These are phyloP conservation scores for Acer campestre DNA, from an alignment of 345 rosid genomes.

Conservation along the genomic window DNA sequence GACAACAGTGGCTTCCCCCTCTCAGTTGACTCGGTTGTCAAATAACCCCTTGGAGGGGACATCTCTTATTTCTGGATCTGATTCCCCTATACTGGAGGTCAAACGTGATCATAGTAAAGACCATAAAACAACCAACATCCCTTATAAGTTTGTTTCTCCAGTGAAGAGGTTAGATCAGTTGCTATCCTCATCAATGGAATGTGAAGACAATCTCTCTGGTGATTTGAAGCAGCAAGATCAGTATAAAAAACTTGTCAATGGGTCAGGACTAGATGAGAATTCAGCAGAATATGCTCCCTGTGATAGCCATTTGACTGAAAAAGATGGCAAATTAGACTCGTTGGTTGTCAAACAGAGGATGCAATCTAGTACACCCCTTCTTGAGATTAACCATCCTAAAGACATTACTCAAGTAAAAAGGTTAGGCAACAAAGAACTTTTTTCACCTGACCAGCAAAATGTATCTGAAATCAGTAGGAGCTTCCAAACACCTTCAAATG, in stretches of 20 bases:
- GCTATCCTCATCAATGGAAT: slow-evolving; percentile 29
- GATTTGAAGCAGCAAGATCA: slow-evolving; percentile 38
- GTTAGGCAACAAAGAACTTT: slow-evolving; percentile 31
- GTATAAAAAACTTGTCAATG: slow-evolving; percentile 13
- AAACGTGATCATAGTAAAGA: slow-evolving; percentile 23
- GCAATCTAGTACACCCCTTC: slow-evolving; percentile 29
- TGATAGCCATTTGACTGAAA: slow-evolving; percentile 24
- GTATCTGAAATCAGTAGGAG: slow-evolving; percentile 29
- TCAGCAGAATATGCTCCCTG: slow-evolving; percentile 22
- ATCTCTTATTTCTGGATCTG: slow-evolving; percentile 18
- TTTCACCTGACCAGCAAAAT: slow-evolving; percentile 26
- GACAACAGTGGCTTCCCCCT: slow-evolving; percentile 29
- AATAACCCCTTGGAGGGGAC: slow-evolving; percentile 19
- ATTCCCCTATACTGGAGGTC: slow-evolving; percentile 23
- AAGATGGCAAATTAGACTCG: slow-evolving; percentile 27
- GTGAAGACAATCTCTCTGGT: slow-evolving; percentile 21
- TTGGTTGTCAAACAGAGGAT: slow-evolving; percentile 27
- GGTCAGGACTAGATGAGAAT: slow-evolving; percentile 34
- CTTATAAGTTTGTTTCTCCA: slow-evolving; percentile 35
- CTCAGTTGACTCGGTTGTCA: slow-evolving; percentile 18
- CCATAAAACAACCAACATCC: slow-evolving; percentile 18
- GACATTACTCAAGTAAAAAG: slow-evolving; percentile 33
- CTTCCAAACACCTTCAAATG: slow-evolving; percentile 29
- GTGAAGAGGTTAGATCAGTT: slow-evolving; percentile 37
- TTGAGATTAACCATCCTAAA: slow-evolving; percentile 29